Evolutionary conservation across 352 stramenopile genomes (phyloP), one percentile per base, ranked within the genome.

Genomic region (Aphanomyces astaci): DNA sequence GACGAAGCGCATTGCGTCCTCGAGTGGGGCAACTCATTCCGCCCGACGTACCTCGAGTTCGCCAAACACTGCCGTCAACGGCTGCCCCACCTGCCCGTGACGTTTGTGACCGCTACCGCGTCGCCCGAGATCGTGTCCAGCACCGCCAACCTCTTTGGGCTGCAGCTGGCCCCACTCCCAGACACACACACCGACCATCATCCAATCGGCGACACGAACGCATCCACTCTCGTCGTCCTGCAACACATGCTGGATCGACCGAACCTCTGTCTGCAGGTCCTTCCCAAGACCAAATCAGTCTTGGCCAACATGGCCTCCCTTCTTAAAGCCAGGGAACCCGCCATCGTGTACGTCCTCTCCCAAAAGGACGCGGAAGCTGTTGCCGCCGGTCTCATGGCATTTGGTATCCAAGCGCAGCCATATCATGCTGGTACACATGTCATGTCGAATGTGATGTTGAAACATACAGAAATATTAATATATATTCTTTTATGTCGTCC

Each of bases 341-440:
- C 81, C 0, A 85, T 93, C 46, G 83, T 93, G 4, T 93, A 89
- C 66, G 90, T 84, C 22, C 75, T 93, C 62, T 89, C 85, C n/a
- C 75, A 76, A 0, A 82, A 79, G 9, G 82, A 93, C 62, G 82
- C 82, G 0, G 85, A 91, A 33, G 67, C 85, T 5, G 68, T 79
- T 11, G 87, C 81, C 33, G 64, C 87, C 9, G 71, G 73, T 27
- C 75, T 93, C 4, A 75, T 87, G 27, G 76, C 77, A 1, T 4
- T 76, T 1, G 85, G 85, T 17, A 81, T 76, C 39, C 73, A 71
- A 30, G 82, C 85, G 0, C 82, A 84, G 10, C 81, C 90, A 4
- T 93, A 91, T 59, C 85, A 93, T 48, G 83, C 81, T 19, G 85
- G 51, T 59, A 59, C 10, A 22, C n/a, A 15, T 49, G 15, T 15